phyloP scores from a whole-genome alignment of 2,329 filamentous ascomycete genomes.

The Beauveria caledonica region DNA sequence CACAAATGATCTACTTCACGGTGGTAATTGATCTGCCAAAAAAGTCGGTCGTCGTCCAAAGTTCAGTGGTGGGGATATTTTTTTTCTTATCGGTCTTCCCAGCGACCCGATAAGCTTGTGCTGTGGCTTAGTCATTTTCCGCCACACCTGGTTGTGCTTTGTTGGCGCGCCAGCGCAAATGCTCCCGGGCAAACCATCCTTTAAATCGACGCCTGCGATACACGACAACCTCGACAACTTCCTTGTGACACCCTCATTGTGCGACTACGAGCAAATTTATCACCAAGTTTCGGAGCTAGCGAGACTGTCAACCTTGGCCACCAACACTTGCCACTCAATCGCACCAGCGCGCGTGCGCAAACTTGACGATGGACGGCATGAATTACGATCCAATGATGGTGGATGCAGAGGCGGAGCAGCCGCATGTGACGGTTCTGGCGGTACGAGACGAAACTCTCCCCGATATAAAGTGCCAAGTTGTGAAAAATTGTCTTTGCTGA shows the following conservation, averaged over 20 bases:
- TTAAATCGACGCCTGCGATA: neutral
- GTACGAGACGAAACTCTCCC: slow-evolving; percentile 29
- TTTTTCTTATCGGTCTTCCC: slow-evolving; percentile 6
- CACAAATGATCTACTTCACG: neutral
- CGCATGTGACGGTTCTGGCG: slow-evolving; percentile 52
- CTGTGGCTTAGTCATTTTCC: slow-evolving; percentile 11
- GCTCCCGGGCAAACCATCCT: neutral
- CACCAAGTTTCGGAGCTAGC: neutral
- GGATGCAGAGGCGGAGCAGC: slow-evolving; percentile 49
- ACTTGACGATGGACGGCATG: slow-evolving; percentile 36
- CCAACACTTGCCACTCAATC: neutral
- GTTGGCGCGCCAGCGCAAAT: neutral
- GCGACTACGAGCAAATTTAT: neutral
- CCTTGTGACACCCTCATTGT: neutral
- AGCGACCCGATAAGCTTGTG: slow-evolving; percentile 4
- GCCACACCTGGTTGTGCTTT: neutral
- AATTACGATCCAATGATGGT: slow-evolving; percentile 54
- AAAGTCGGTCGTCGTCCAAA: neutral
- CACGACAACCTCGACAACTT: neutral
- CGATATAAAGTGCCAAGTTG: neutral
- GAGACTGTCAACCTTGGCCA: neutral
- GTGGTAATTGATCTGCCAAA: neutral
- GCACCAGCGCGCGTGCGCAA: slow-evolving; percentile 4
- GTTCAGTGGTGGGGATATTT: slow-evolving; percentile 10
- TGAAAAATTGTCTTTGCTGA: slow-evolving; percentile 8